Conservation (phyloP, 208 protist species). For the Phytomonas francai region DNA sequence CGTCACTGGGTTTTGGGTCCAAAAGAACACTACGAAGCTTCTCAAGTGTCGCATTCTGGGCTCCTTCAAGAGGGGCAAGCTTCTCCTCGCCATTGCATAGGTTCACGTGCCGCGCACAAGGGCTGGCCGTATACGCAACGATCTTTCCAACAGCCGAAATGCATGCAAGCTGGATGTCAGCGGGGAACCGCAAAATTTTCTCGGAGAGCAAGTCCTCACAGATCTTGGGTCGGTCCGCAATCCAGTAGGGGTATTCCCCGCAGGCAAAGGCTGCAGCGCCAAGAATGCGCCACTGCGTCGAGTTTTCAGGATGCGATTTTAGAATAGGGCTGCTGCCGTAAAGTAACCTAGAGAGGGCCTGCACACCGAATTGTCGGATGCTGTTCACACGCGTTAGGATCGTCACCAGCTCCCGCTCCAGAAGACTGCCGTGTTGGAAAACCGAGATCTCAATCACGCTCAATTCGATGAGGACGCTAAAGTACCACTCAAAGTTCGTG, state of each 20-base stretch:
- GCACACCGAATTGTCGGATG: conserved; percentile 70
- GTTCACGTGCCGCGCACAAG: conserved; percentile 38
- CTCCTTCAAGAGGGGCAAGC: background rate
- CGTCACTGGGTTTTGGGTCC: background rate
- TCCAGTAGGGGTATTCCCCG: conserved; percentile 90
- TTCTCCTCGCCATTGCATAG: conserved; percentile 53
- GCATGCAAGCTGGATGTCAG: conserved; percentile 77
- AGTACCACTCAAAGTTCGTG: conserved; percentile 97
- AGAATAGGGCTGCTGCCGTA: conserved; percentile 5
- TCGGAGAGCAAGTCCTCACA: conserved; percentile 40
- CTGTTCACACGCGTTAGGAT: conserved; percentile 92
- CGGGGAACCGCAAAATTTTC: conserved; percentile 36
- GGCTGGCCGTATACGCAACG: conserved; percentile 45
- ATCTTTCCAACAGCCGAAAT: conserved; percentile 90
- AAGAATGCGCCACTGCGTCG: conserved; percentile 73
- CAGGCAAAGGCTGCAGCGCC: conserved; percentile 90
- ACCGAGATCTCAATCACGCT: conserved; percentile 52
- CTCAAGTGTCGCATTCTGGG: background rate
- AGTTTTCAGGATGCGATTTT: conserved; percentile 9
- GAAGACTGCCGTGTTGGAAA: conserved; percentile 75
- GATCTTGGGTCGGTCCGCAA: conserved; percentile 40
- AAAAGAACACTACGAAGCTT: background rate
- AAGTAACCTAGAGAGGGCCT: conserved; percentile 47
- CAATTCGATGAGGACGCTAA: conserved; percentile 90
- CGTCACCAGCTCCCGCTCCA: conserved; percentile 90